A percentile compares a stretch with the other conserved stretches of the same genome.
phyloP scores from a whole-genome alignment of 352 stramenopile species.

The Pythium phragmitis region DNA sequence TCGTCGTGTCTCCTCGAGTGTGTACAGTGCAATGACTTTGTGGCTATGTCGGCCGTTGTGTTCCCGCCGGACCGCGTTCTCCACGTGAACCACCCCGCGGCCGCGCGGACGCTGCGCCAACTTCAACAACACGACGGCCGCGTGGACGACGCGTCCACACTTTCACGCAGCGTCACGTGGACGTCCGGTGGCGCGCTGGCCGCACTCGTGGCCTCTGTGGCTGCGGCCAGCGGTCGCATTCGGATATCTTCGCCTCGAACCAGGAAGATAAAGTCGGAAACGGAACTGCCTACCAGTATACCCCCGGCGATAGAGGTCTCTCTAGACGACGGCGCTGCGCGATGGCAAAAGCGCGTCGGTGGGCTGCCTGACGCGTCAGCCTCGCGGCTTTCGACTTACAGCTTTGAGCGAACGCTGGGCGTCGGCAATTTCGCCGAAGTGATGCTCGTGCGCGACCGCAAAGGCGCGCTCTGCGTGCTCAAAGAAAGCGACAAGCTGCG shows the following conservation, averaged over 20 bases:
- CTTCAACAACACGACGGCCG: conserved; percentile 14
- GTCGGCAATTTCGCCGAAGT: conserved; percentile 77
- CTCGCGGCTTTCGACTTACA: conserved; percentile 65
- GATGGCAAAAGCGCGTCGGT: conserved; percentile 58
- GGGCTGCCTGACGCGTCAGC: conserved; percentile 33
- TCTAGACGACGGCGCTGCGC: conserved; percentile 32
- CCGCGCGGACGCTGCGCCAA: conserved; percentile 34
- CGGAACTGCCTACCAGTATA: background rate
- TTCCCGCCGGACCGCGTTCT: conserved; percentile 55
- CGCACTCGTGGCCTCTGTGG: conserved; percentile 2
- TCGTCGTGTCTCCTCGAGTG: conserved; percentile 55
- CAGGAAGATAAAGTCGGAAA: background rate
- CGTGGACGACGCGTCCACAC: background rate
- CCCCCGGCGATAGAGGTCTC: background rate
- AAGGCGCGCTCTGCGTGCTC: conserved; percentile 46
- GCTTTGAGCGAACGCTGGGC: conserved; percentile 61
- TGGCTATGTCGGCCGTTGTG: conserved; percentile 56
- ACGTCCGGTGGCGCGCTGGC: conserved; percentile 4
- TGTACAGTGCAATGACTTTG: conserved; percentile 43
- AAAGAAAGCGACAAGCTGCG: conserved; percentile 84
- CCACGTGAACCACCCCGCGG: conserved; percentile 32
- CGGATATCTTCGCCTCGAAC: conserved; percentile 1
- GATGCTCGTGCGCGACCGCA: conserved; percentile 61
- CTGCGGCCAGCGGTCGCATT: background rate
- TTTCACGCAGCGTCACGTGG: conserved; percentile 1